phyloP scores from a whole-genome alignment of 257 asterid species.

The Echium plantagineum region DNA sequence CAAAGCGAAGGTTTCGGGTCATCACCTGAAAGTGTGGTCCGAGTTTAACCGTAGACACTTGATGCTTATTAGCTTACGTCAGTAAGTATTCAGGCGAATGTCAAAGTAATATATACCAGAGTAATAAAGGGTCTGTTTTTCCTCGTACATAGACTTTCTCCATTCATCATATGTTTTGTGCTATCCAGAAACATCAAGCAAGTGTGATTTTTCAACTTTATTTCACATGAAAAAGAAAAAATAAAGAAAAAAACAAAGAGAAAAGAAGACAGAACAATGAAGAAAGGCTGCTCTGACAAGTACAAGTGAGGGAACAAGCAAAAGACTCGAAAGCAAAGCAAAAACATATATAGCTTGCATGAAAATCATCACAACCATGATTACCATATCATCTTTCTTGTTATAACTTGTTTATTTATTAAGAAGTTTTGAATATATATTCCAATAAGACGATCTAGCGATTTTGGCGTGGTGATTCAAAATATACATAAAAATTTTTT shows the following conservation, averaged over 20 bases:
- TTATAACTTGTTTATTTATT: slow-evolving; percentile 23
- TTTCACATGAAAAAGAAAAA: slow-evolving; percentile 4
- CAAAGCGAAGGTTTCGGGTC: too few relatives aligned
- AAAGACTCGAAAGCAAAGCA: slow-evolving; percentile 24
- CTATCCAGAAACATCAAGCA: background rate
- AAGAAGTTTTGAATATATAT: too few relatives aligned
- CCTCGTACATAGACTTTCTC: background rate
- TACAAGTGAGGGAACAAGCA: slow-evolving; percentile 19
- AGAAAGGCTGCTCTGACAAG: slow-evolving; percentile 49
- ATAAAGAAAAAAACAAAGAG: slow-evolving; percentile 11
- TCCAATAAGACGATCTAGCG: too few relatives aligned
- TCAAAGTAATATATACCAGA: too few relatives aligned
- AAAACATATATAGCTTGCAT: slow-evolving; percentile 37
- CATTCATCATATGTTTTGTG: background rate
- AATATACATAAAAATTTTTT: too few relatives aligned
- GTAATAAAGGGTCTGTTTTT: background rate
- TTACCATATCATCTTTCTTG: slow-evolving; percentile 54
- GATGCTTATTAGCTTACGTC: too few relatives aligned
- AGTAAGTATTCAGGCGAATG: too few relatives aligned
- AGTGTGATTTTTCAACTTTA: slow-evolving; percentile 2
- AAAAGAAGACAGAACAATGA: slow-evolving; percentile 18
- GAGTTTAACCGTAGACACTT: too few relatives aligned
- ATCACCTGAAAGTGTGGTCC: too few relatives aligned
- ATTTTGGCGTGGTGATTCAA: too few relatives aligned
- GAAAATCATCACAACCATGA: slow-evolving; percentile 70